Conservation (phyloP, 1,139 yeast genomes). For the Suhomyces maxii region DNA sequence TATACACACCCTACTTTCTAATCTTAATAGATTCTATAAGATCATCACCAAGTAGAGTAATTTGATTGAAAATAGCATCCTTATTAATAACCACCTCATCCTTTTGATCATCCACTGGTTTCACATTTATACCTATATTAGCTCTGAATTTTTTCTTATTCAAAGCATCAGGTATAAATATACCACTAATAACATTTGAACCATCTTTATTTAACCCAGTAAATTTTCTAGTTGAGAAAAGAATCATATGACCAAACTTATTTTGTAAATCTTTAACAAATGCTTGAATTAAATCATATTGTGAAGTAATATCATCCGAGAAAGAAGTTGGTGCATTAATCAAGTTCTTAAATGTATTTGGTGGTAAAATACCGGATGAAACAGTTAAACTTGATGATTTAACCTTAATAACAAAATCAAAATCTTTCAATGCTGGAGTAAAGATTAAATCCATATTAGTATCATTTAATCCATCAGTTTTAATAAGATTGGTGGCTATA, state of each 20-base stretch:
- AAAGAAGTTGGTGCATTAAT: conserved; percentile 37
- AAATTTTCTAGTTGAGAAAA: conserved; percentile 60
- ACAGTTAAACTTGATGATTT: conserved; percentile 45
- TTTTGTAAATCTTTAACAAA: conserved; percentile 56
- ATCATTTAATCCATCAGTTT: conserved; percentile 43
- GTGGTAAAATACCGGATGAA: conserved; percentile 57
- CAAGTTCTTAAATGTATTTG: conserved; percentile 66
- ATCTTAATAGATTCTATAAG: conserved; percentile 38
- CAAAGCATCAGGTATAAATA: conserved; percentile 67
- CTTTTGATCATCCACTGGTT: conserved; percentile 51
- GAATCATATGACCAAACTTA: conserved; percentile 55
- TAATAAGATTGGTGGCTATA: conserved; percentile 62
- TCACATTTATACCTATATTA: conserved; percentile 71
- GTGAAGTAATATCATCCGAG: conserved; percentile 46
- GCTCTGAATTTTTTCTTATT: conserved; percentile 71
- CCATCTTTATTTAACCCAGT: conserved; percentile 51
- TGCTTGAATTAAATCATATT: conserved; percentile 57
- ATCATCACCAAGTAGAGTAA: conserved; percentile 76
- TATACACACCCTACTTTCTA: conserved; percentile 19
- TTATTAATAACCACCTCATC: conserved; percentile 67
- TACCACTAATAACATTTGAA: conserved; percentile 68
- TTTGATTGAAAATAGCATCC: conserved; percentile 73
- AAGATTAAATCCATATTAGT: conserved; percentile 58
- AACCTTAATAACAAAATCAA: conserved; percentile 71
- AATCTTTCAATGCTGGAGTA: conserved; percentile 80